Base-by-base conservation (phyloP, 345 rosid genomes). In the Triadica sebifera region DNA sequence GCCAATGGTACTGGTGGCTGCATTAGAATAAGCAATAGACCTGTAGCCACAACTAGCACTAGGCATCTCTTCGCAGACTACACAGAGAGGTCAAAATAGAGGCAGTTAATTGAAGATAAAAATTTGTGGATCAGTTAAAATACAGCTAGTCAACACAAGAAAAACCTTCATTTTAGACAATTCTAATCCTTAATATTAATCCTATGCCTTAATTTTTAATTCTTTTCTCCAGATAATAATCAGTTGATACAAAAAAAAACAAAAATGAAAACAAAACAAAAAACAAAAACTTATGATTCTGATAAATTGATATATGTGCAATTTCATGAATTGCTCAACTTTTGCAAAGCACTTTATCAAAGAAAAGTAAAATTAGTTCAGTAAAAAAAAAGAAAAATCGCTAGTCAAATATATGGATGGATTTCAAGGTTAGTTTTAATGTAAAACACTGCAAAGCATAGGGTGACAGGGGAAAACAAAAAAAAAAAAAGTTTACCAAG, bases 31-130 rank as follows among this genome's bases (percentile, higher is more conserved):
- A 95, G 87, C 74, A 95, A 84, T 73, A 90, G 80, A 71, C 99
- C 97, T 22, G 93, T 85, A 41, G 99, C 97, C 85, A 91, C 92
- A 71, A 93, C 88, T 75, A 95, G 84, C 76, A 91, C 92, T 50
- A 95, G 82, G 80, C 92, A 85, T 86, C 99, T 88, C 87, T 95
- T 95, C 65, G 99, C 96, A 79, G 92, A 73, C 99, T 93, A 88
- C 91, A 29, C 34, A 82, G 39, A 78, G 67, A 61, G 64, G 52
- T 58, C 15, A 70, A 64, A 22, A 55, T 29, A 8, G 0, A 10
- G 13, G 64, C 69, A 77, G 69, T 50, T 16, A 50, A 73, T 8
- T 24, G 10, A 58, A 34, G 16, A 25, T 13, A 8, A 15, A 8
- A 1, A 55, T 37, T 59, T 41, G 6, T 41, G 39, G 51, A 37